Percentiles rank a stretch among this genome's conserved stretches.
phyloP scores from a whole-genome alignment of 148 eudicot species.

The Linanthus parryae region DNA sequence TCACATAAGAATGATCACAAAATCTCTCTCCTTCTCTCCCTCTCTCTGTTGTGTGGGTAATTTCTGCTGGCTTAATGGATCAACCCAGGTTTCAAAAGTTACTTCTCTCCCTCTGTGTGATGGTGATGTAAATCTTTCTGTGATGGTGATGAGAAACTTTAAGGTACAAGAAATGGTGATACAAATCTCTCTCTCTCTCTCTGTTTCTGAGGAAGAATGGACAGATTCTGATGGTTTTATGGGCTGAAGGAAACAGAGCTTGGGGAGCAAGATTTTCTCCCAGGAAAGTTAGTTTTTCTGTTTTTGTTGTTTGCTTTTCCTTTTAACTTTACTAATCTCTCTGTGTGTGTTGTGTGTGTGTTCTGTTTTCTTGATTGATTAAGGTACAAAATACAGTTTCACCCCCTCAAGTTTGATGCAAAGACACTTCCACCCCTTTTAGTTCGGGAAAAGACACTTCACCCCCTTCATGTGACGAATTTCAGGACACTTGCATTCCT shows the following conservation, averaged over 20 bases:
- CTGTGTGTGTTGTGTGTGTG: not conserved
- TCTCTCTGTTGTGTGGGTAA: not conserved
- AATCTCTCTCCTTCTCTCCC: too few species aligned
- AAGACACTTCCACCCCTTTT: slow-evolving; percentile 1
- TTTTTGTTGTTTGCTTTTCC: not conserved
- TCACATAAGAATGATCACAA: too few species aligned
- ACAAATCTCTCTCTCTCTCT: too few species aligned
- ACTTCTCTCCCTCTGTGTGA: too few species aligned
- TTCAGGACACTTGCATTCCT: not conserved
- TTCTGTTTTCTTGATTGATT: not conserved
- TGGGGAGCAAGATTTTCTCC: slow-evolving; percentile 2
- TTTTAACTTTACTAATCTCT: not conserved
- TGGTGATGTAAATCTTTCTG: not conserved
- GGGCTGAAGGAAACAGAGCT: slow-evolving; percentile 2
- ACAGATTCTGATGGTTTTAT: too few species aligned
- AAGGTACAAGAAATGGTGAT: not conserved
- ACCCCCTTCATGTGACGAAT: not conserved
- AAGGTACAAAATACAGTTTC: not conserved
- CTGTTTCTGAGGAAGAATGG: not conserved
- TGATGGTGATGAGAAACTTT: not conserved
- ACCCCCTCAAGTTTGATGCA: not conserved
- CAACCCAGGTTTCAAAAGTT: too few species aligned
- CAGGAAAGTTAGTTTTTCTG: slow-evolving; percentile 1
- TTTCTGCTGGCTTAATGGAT: too few species aligned
- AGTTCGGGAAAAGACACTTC: not conserved